phyloP scores from a whole-genome alignment of 176 grass and related monocot genomes.

The Oryza brachyantha region DNA sequence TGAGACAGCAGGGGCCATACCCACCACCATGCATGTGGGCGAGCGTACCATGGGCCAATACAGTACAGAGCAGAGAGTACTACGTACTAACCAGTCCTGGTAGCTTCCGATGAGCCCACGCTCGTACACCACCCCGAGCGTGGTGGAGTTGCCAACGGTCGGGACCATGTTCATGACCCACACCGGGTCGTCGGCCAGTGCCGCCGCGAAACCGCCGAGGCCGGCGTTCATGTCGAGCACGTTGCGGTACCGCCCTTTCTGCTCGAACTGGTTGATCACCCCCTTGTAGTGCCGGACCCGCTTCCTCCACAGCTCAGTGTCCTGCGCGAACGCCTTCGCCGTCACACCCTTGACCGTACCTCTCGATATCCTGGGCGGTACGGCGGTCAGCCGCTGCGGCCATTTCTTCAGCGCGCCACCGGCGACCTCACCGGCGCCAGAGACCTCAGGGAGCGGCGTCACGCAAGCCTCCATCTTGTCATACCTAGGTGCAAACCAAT shows the following conservation, averaged over 20 bases:
- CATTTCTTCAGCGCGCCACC: slow-evolving; percentile 75
- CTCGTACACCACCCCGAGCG: slow-evolving; percentile 81
- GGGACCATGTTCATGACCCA: slow-evolving; percentile 98
- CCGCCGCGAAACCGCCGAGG: slow-evolving; percentile 79
- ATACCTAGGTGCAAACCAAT: slow-evolving; percentile 44
- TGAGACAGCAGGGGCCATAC: neutral
- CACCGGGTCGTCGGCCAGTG: slow-evolving; percentile 53
- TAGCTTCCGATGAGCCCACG: slow-evolving; percentile 90
- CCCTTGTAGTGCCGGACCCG: slow-evolving; percentile 71
- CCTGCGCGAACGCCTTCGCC: slow-evolving; percentile 53
- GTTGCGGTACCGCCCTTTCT: slow-evolving; percentile 84
- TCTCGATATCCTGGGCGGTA: slow-evolving; percentile 63
- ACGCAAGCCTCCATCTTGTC: slow-evolving; percentile 86
- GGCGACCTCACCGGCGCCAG: slow-evolving; percentile 30
- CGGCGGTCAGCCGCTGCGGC: slow-evolving; percentile 62
- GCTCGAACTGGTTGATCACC: slow-evolving; percentile 55
- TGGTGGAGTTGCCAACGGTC: slow-evolving; percentile 40
- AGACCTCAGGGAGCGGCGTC: slow-evolving; percentile 71
- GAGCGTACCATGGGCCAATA: neutral
- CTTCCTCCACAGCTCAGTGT: slow-evolving; percentile 76
- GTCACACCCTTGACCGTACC: slow-evolving; percentile 51
- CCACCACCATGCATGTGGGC: neutral
- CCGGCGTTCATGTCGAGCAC: slow-evolving; percentile 85
- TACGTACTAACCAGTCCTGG: slow-evolving; percentile 76
- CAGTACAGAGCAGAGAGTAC: neutral